Evolutionary conservation across 805 yeast species (phyloP).

Genomic region (Wickerhamomyces kurtzmanii): DNA sequence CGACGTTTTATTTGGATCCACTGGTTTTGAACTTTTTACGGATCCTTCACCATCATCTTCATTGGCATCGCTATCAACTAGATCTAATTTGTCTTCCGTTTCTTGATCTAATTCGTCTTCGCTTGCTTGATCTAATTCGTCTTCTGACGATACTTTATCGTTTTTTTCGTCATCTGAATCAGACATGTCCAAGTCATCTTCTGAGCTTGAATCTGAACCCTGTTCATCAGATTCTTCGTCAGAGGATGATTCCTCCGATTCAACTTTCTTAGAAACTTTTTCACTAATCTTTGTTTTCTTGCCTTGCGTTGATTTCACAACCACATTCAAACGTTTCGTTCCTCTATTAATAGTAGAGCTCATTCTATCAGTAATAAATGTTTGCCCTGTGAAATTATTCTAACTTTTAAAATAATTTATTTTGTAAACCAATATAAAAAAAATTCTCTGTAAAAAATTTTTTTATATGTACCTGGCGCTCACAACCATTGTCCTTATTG

Average conservation of each 20-base stretch:
- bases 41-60: slow-evolving; percentile 21
- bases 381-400: no score
- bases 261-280: slow-evolving; percentile 19
- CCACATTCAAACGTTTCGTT: slow-evolving; percentile 11
- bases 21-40: slow-evolving; percentile 17
- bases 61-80: slow-evolving; percentile 19
- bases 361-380: no score
- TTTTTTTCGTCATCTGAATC: slow-evolving; percentile 5
- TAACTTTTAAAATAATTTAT: no score
- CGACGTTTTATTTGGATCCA: slow-evolving; percentile 28
- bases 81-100: slow-evolving; percentile 21
- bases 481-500: no score
- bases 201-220: slow-evolving; percentile 4
- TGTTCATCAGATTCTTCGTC: slow-evolving; percentile 14
- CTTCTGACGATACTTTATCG: slow-evolving; percentile 8
- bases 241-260: slow-evolving; percentile 21
- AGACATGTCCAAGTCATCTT: slow-evolving; percentile 6
- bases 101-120: slow-evolving; percentile 12
- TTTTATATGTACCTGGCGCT: no score
- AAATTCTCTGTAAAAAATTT: slow-evolving; percentile 1
- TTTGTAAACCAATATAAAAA: no score
- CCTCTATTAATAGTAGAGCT: no score
- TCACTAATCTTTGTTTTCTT: slow-evolving; percentile 11
- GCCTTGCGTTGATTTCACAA: slow-evolving; percentile 2
- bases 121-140: slow-evolving; percentile 12